Base-by-base conservation (phyloP, 768 basidiomycete species). In the Podaxis sp. region DNA sequence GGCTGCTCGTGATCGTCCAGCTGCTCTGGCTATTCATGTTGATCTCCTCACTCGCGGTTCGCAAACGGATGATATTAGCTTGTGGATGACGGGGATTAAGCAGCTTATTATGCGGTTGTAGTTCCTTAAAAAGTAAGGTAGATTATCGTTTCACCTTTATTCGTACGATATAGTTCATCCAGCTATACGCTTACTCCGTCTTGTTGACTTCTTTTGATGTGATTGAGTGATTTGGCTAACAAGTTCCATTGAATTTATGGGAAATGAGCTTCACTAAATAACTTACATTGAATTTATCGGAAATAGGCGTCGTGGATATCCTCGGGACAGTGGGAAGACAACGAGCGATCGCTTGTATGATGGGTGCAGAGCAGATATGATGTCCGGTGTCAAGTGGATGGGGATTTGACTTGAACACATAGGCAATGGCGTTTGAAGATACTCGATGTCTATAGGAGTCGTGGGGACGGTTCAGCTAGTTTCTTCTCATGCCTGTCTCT, bases 61-160 rank as follows among this genome's bases (percentile, higher is more conserved):
- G 54, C 82, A 86, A 59, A 89, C 88, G 44, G 89, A 92, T 55
- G 93, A 95, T 66, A 92, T 95, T 69, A 86, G 84, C 1, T 68
- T 90, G 58, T 90, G 87, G 88, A 91, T 95, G 92, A 87, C 93
- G 11, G 93, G 90, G 5, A 74, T 96, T 61, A 96, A 96, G 73
- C 92, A 94, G 70, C 73, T 97, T 65, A 90, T 96, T 69, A 77
- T 86, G 78, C 81, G 84, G 65, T 66, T 92, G 73, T 91, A 69
- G 63, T 51, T 6, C 14, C 18, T 9, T 14, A 57, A 63, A 44
- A 59, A 62, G 59, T 58, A 61, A 9, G 59, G 51, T 60, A 62
- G 14, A 32, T 48, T 16, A 6, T 14, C 16, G 23, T 11, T 18
- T 57, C n/a, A 16, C 36, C 32, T 56, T 55, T 44, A 13, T 55